phyloP scores from a whole-genome alignment of 148 eudicot genomes.

The Heliosperma pusillum region DNA sequence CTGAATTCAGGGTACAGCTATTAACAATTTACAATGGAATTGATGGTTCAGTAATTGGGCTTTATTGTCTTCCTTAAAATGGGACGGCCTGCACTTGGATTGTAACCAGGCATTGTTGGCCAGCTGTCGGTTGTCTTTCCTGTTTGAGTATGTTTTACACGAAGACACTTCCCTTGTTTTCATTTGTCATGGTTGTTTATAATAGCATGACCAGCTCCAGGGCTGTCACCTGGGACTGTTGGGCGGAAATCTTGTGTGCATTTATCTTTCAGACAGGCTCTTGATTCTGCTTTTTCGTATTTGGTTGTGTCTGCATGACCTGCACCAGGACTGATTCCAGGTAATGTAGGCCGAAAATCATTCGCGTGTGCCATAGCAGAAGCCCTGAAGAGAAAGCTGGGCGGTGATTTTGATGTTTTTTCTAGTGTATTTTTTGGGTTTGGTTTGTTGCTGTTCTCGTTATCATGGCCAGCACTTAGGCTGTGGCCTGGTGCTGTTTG shows the following conservation, averaged over 20 bases:
- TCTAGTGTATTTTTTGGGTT: slow-evolving; percentile 2
- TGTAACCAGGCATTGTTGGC: slow-evolving; percentile 47
- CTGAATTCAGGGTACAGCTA: background rate
- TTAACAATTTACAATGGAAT: slow-evolving; percentile 1
- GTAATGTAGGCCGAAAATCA: slow-evolving; percentile 14
- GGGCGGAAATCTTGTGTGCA: slow-evolving; percentile 29
- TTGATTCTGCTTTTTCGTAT: background rate
- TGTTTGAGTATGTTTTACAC: slow-evolving; percentile 19
- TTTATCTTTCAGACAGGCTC: slow-evolving; percentile 19
- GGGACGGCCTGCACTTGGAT: slow-evolving; percentile 60
- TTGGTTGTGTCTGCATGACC: slow-evolving; percentile 16
- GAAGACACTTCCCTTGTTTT: slow-evolving; percentile 12
- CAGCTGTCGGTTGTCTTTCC: slow-evolving; percentile 28
- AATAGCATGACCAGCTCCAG: slow-evolving; percentile 24
- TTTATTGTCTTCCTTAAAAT: slow-evolving; percentile 12
- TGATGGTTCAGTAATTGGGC: slow-evolving; percentile 28
- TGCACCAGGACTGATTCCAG: slow-evolving; percentile 27
- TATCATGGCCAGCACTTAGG: slow-evolving; percentile 14
- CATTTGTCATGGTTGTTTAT: slow-evolving; percentile 7
- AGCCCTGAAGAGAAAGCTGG: slow-evolving; percentile 15
- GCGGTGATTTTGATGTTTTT: slow-evolving; percentile 10
- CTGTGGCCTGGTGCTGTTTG: slow-evolving; percentile 15
- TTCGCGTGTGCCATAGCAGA: slow-evolving; percentile 9
- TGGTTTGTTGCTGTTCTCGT: slow-evolving; percentile 11
- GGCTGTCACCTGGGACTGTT: slow-evolving; percentile 27